phyloP scores from a whole-genome alignment of 148 eudicot species.

The Tetragonia tetragonoides region DNA sequence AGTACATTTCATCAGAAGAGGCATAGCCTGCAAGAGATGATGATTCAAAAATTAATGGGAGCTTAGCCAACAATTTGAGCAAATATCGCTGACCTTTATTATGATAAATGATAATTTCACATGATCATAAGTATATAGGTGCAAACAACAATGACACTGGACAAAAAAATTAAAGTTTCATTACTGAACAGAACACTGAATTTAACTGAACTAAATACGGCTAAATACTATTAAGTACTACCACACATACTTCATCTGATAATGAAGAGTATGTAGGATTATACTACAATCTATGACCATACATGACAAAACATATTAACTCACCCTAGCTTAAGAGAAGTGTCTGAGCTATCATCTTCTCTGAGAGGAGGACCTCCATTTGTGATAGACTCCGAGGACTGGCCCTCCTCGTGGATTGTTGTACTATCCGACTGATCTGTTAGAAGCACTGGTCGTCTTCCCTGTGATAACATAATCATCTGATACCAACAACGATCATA shows the following conservation, averaged over 20 bases:
- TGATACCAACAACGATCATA: conserved; percentile 10
- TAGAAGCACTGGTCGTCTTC: conserved; percentile 19
- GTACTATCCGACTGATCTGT: conserved; percentile 8
- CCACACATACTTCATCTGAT: background rate
- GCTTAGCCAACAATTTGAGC: background rate
- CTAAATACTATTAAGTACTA: background rate
- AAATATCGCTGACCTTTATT: too few species aligned
- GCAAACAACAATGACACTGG: too few species aligned
- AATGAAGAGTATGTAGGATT: background rate
- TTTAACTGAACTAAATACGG: too few species aligned
- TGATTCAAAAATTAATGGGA: background rate
- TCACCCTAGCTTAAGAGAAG: conserved; percentile 57
- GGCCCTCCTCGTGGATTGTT: conserved; percentile 37
- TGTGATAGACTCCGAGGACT: conserved; percentile 45
- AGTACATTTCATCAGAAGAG: conserved; percentile 18
- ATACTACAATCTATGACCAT: background rate
- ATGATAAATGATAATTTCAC: background rate
- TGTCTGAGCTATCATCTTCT: conserved; percentile 52
- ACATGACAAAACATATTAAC: background rate
- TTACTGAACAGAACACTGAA: too few species aligned
- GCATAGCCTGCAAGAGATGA: conserved; percentile 19
- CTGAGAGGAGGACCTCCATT: conserved; percentile 39
- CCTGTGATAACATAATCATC: conserved; percentile 37
- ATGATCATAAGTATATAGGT: too few species aligned
- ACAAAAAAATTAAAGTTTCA: too few species aligned